phyloP scores from a whole-genome alignment of 202 grass and related monocot genomes.

The Setaria italica region DNA sequence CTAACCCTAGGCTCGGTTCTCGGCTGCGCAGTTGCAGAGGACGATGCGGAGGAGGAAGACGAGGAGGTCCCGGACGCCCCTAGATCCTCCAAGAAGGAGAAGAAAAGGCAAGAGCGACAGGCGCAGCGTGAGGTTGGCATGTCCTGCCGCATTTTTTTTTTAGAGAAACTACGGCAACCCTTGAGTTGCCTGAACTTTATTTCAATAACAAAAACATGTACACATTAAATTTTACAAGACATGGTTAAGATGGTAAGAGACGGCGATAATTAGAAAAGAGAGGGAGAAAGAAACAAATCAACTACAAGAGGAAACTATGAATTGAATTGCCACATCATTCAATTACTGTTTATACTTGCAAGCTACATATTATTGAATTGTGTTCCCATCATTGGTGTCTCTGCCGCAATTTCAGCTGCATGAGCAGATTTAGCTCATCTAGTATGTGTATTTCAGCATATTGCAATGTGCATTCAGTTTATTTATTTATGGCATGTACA shows the following conservation, averaged over 20 bases:
- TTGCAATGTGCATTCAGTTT: neutral
- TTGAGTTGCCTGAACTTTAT: too few relatives aligned
- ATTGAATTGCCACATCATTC: neutral
- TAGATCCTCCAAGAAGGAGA: conserved; percentile 84
- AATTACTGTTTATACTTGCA: neutral
- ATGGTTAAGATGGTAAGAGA: too few relatives aligned
- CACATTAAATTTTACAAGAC: too few relatives aligned
- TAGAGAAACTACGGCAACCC: too few relatives aligned
- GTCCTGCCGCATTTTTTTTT: neutral
- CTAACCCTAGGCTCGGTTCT: conserved; percentile 21
- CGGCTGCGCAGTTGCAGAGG: conserved; percentile 41
- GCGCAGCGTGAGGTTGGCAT: conserved; percentile 68
- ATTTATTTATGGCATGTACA: neutral
- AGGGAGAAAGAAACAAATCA: too few relatives aligned
- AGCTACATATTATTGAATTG: neutral
- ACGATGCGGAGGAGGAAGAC: conserved; percentile 58
- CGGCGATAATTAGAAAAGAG: too few relatives aligned
- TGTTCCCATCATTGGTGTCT: neutral
- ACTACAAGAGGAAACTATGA: too few relatives aligned
- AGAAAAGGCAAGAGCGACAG: conserved; percentile 87
- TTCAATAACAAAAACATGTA: too few relatives aligned
- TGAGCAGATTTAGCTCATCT: conserved; percentile 3
- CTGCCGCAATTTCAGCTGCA: neutral
- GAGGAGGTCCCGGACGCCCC: conserved; percentile 67
- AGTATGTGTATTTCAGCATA: neutral